Percentiles rank a stretch among this genome's conserved stretches.
Conservation (phyloP, 2,329 filamentous ascomycete species). For the Chaetomiaceae sp. region DNA sequence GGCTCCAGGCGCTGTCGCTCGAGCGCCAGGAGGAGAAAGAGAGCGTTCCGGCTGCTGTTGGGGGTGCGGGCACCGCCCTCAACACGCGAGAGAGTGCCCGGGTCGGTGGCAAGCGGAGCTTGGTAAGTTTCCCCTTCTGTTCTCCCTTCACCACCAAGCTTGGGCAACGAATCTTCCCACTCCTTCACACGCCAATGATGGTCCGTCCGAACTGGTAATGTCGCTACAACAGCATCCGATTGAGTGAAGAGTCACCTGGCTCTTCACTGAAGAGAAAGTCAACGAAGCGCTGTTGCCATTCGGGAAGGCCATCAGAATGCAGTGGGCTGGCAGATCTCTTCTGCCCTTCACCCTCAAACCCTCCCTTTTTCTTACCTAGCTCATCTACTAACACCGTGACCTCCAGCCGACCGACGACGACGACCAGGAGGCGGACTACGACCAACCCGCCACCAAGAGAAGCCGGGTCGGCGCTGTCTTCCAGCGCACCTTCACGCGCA, state of each 20-base stretch:
- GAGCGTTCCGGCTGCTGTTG: neutral
- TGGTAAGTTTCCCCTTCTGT: neutral
- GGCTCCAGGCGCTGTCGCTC: conserved; percentile 11
- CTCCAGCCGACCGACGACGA: neutral
- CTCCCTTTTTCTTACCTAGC: too few species aligned
- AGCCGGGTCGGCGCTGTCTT: conserved; percentile 5
- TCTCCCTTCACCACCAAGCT: neutral
- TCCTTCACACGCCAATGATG: too few species aligned
- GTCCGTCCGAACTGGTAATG: too few species aligned
- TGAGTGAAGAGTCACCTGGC: too few species aligned
- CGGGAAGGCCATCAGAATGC: too few species aligned
- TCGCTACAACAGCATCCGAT: too few species aligned
- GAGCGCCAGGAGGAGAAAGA: conserved; percentile 1
- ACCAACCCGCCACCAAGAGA: conserved; percentile 11
- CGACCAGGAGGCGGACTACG: neutral
- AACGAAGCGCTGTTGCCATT: too few species aligned
- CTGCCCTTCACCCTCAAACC: too few species aligned
- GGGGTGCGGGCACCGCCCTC: neutral
- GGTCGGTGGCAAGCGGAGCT: conserved; percentile 5
- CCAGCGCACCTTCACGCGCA: conserved; percentile 5
- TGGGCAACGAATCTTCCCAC: too few species aligned
- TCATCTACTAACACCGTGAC: neutral
- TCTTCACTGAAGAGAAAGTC: too few species aligned
- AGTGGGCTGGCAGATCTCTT: too few species aligned
- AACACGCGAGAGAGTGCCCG: neutral